A percentile compares a stretch with the other conserved stretches of the same genome.
Evolutionary conservation across 805 yeast genomes (phyloP).

Genomic region (Saturnispora ahearnii): DNA sequence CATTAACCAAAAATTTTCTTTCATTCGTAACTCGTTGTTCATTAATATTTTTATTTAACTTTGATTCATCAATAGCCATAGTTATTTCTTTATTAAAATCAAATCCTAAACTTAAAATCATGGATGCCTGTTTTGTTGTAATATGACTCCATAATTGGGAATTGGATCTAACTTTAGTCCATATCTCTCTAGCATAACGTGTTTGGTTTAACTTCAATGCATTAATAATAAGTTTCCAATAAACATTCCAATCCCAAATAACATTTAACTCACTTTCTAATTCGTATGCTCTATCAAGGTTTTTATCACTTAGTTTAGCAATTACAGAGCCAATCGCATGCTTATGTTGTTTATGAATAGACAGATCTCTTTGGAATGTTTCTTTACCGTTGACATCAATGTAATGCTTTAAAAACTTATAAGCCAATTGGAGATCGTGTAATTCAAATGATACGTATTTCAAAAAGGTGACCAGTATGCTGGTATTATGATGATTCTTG

Average conservation of each 20-base stretch:
- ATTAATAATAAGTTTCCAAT: neutral
- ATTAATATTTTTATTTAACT: neutral
- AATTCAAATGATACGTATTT: slow-evolving; percentile 6
- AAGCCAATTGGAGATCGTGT: slow-evolving; percentile 8
- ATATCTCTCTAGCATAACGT: neutral
- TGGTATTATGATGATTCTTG: slow-evolving; percentile 11
- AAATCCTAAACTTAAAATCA: slow-evolving; percentile 1
- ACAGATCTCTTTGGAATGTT: neutral
- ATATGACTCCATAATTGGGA: slow-evolving; percentile 1
- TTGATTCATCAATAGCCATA: neutral
- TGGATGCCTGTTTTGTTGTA: neutral
- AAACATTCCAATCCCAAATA: slow-evolving; percentile 6
- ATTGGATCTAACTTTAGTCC: neutral
- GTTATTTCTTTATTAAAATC: slow-evolving; percentile 1
- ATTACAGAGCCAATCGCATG: neutral
- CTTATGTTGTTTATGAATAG: neutral
- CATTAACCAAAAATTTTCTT: neutral
- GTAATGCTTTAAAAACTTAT: slow-evolving; percentile 4
- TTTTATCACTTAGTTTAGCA: neutral
- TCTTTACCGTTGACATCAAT: neutral
- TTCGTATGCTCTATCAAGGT: neutral
- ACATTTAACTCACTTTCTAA: neutral
- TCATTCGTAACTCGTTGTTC: neutral
- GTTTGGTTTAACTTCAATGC: neutral
- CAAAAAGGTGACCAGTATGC: slow-evolving; percentile 15